Percentiles rank a stretch among this genome's conserved stretches.
These are phyloP conservation scores for Eucalyptus erythrocorys DNA, from an alignment of 345 rosid genomes.

Conservation along the genomic window DNA sequence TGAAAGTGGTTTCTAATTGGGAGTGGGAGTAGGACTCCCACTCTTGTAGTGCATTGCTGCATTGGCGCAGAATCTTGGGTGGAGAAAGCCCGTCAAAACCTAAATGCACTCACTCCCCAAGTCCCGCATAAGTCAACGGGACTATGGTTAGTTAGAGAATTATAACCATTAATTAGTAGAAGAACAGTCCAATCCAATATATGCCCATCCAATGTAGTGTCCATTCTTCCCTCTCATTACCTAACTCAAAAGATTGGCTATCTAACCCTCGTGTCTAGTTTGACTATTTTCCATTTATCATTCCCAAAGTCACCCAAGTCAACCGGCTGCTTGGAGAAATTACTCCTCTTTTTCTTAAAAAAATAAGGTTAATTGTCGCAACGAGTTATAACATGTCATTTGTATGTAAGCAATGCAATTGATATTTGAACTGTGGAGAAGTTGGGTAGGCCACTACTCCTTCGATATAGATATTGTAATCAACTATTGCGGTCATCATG, in stretches of 20 bases:
- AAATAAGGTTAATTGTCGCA: rapidly evolving
- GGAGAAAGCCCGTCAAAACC: background rate
- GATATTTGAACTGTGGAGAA: background rate
- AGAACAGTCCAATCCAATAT: background rate
- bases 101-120: background rate
- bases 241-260: background rate
- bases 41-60: background rate
- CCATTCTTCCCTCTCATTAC: background rate
- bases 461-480: background rate
- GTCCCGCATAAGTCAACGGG: background rate
- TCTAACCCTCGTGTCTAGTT: background rate
- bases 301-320: background rate
- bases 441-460: background rate
- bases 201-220: background rate
- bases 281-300: background rate
- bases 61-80: background rate
- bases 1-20: background rate
- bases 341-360: background rate
- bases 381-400: background rate
- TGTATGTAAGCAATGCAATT: rapidly evolving
- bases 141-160: background rate
- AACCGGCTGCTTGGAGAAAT: background rate
- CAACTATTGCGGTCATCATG: rapidly evolving
- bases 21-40: background rate
- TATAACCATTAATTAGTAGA: background rate